These are phyloP conservation scores for Fagopyrum tataricum DNA, from an alignment of 148 eudicot species.

Conservation along the genomic window DNA sequence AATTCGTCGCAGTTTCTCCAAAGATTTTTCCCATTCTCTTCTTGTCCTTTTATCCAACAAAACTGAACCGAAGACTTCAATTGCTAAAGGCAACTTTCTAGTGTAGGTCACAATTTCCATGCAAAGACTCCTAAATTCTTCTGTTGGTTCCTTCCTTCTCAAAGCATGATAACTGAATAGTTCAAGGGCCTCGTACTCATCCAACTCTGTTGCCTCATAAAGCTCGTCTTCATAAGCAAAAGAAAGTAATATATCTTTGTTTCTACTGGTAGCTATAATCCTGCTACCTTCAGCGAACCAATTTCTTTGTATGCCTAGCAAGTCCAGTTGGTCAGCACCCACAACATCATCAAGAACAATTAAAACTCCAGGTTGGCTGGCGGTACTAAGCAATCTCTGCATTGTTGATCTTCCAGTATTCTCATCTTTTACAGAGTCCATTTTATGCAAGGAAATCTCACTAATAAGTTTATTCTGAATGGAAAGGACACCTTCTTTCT, in stretches of 20 bases:
- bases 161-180: conserved; percentile 54
- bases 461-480: conserved; percentile 23
- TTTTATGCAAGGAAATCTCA: conserved; percentile 22
- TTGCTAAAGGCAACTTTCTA: conserved; percentile 60
- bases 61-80: conserved; percentile 61
- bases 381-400: background rate
- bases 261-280: conserved; percentile 44
- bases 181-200: conserved; percentile 28
- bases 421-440: conserved; percentile 4
- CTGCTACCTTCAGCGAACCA: conserved; percentile 50
- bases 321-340: conserved; percentile 22
- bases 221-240: conserved; percentile 22
- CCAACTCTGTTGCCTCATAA: conserved; percentile 35
- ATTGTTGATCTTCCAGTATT: conserved; percentile 11
- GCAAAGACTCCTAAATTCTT: conserved; percentile 21
- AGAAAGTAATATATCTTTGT: conserved; percentile 17
- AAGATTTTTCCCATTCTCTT: conserved; percentile 40
- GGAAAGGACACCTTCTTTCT: conserved; percentile 19
- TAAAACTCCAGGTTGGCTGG: conserved; percentile 23
- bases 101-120: conserved; percentile 35
- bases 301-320: conserved; percentile 23
- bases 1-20: conserved; percentile 24
- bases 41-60: conserved; percentile 35
- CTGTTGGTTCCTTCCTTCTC: conserved; percentile 34
- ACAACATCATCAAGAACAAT: conserved; percentile 54